Base-by-base conservation (phyloP, 352 stramenopile genomes). In the Poterioochromonas sp. region DNA sequence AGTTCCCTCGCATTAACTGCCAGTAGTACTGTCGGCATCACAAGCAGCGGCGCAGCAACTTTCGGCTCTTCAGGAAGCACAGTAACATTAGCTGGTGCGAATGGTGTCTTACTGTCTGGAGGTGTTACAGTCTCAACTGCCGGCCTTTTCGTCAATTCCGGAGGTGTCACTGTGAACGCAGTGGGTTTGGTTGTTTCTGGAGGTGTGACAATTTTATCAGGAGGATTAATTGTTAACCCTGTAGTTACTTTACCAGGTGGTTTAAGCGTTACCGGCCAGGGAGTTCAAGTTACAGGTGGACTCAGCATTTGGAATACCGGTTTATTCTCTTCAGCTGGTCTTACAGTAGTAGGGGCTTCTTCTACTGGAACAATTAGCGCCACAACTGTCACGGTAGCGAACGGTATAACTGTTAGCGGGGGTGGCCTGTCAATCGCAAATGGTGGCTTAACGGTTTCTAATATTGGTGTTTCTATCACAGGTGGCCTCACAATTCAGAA, bases 111-210 rank as follows among this genome's bases (percentile, higher is more conserved):
- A 62, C 1, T 58, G 8, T 58, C 68, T 20, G 68, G 60, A 22
- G 71, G 71, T 11, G 5, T 68, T 0, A 69, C 71, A 20, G 58
- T 79, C 5, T 40, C 54, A 12, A 58, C 44, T 20, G 26, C 8
- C 20, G 47, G 69, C 32, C n/a, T 79, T 2, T 32, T 51, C 5
- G 73, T 79, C 3, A 35, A 79, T 34, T 15, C 8, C 37, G 35
- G 44, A 47, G 69, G 69, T 1, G 0, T 78, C 2, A 69, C 44
- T 35, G 39, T 78, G 0, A 26, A 1, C 11, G 8, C 49, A 0
- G 54, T 34, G 2, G 73, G 53, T 39, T 2, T 79, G 11, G n/a
- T 71, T n/a, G 11, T 71, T 18, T 53, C 54, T 12, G 73, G 73
- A 11, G 73, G 73, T 34, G 18, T 79, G 18, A 71, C 73, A 8